These are phyloP conservation scores for Teratosphaeria gauchensis DNA, from an alignment of 2,329 filamentous ascomycete genomes.

Conservation along the genomic window DNA sequence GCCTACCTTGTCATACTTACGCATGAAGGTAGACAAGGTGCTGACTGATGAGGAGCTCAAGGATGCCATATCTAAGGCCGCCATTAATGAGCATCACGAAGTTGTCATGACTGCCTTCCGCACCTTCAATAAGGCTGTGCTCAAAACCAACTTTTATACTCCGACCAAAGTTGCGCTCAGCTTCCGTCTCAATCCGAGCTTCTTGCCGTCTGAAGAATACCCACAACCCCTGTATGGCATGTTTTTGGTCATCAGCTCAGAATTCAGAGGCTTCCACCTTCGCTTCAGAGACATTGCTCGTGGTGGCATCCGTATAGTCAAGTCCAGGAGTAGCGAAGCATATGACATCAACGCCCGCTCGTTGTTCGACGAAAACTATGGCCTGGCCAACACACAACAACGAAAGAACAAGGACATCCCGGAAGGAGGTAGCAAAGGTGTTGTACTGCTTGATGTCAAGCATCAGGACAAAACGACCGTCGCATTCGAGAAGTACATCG, in stretches of 20 bases:
- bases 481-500: constrained; percentile 99
- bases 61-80: constrained; percentile 67
- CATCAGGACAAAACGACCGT: constrained; percentile 88
- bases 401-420: constrained; percentile 99
- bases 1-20: constrained; percentile 59
- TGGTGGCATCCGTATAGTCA: constrained; percentile 96
- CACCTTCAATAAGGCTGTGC: constrained; percentile 82
- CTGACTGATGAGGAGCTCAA: constrained; percentile 64
- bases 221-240: constrained; percentile 90
- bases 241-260: constrained; percentile 96
- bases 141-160: constrained; percentile 98
- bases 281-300: constrained; percentile 95
- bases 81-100: constrained; percentile 86
- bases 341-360: constrained; percentile 95
- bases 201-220: constrained; percentile 87
- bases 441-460: constrained; percentile 84
- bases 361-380: constrained; percentile 98
- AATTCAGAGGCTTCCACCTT: constrained; percentile 93
- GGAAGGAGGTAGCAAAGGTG: constrained; percentile 95
- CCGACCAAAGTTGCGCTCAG: constrained; percentile 96
- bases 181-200: constrained; percentile 83
- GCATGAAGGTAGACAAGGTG: constrained; percentile 61
- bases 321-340: constrained; percentile 90
- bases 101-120: constrained; percentile 98
- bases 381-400: constrained; percentile 94